Evolutionary conservation across 163 green algal species (phyloP), one percentile per base, ranked within the genome.

Genomic region (Volvox carteri): DNA sequence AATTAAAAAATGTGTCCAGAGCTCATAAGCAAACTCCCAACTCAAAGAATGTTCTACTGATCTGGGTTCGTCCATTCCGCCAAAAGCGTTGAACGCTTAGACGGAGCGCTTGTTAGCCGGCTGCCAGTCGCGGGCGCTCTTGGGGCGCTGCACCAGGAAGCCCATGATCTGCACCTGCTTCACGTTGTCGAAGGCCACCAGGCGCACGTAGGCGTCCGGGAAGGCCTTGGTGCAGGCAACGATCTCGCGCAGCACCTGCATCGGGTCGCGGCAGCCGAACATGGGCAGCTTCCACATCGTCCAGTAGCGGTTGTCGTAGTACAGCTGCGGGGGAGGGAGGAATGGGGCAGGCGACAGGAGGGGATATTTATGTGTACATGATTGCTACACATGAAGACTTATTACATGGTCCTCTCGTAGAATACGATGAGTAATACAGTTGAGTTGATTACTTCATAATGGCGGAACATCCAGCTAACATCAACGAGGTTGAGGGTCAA

Each of bases 241-340:
- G 78, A 98, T 96, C 95, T 98, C 96, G 16, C 68, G 88, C 90
- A 98, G 93, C 79, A 98, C 96, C 92, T 97, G 89, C 80, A 92
- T 85, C 73, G 96, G 78, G 96, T 98, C 94, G 83, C 90, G 96
- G 97, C 97, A 99, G 93, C 97, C 97, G 96, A 99, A 99, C 96
- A 99, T 98, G 94, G 97, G 97, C 93, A 99, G 96, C 97, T 99
- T 99, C 94, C 94, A 98, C 96, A 99, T 97, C 19, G 96, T 97
- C 97, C 97, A 98, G 97, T 98, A 98, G 76, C 96, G 93, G 96
- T 98, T 98, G 95, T 99, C 97, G 89, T 97, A 97, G 96, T 99
- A 99, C 85, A 93, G 91, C 91, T 93, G 94, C 76, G 77, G 21
- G 41, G 39, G 77, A 23, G 18, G 25, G 16, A 35, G 9, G 56